Conservation (phyloP, 495 filamentous ascomycete genomes). For the Pseudevernia furfuracea region DNA sequence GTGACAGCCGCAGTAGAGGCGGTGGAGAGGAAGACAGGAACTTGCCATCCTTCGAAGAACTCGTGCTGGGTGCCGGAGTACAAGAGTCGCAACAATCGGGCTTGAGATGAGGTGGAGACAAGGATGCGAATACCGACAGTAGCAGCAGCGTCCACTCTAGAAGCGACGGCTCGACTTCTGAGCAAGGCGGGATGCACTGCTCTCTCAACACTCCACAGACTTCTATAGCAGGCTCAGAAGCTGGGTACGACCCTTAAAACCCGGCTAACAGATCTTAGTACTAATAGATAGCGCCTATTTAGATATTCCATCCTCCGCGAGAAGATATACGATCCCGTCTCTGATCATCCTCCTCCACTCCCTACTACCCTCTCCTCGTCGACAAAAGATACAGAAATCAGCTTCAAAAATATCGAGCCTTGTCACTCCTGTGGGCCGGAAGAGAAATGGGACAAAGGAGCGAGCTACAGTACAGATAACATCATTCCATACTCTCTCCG, state of each 20-base stretch:
- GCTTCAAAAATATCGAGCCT: not conserved
- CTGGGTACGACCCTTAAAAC: constrained; percentile 2
- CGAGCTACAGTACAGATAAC: not conserved
- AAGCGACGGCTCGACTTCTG: not conserved
- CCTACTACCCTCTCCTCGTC: constrained; percentile 1
- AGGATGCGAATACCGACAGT: not conserved
- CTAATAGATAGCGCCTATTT: not conserved
- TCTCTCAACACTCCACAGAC: not conserved
- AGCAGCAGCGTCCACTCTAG: not conserved
- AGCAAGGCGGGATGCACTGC: not conserved
- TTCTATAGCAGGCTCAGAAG: constrained; percentile 5
- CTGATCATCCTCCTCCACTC: not conserved
- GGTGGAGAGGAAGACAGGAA: too few relatives aligned
- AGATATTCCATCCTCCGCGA: too few relatives aligned
- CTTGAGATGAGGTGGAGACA: not conserved
- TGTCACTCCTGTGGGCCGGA: not conserved
- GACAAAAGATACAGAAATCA: not conserved
- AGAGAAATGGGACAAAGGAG: constrained; percentile 1
- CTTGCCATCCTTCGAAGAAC: too few relatives aligned
- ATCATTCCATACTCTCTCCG: not conserved
- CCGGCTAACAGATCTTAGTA: not conserved
- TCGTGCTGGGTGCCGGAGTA: not conserved
- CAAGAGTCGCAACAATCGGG: not conserved
- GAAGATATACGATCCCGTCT: not conserved
- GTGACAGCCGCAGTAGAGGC: too few relatives aligned